A percentile compares a stretch with the other conserved stretches of the same genome.
phyloP scores from a whole-genome alignment of 768 basidiomycete species.

The Saitozyma sp. region DNA sequence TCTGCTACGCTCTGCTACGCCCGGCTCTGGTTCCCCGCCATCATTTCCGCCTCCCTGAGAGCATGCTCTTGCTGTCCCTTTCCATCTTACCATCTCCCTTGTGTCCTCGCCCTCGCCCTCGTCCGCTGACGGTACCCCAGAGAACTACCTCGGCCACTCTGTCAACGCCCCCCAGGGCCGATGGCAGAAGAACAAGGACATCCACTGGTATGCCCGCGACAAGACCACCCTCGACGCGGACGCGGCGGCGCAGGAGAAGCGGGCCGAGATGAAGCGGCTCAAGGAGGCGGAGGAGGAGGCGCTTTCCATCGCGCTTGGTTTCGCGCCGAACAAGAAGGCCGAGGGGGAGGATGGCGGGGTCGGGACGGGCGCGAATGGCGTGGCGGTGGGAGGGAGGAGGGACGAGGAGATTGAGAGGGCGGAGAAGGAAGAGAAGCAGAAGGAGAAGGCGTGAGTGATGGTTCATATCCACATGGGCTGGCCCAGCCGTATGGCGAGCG shows the following conservation, averaged over 20 bases:
- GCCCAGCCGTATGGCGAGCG: too few species aligned
- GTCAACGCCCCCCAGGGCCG: slow-evolving; percentile 92
- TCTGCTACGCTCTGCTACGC: too few species aligned
- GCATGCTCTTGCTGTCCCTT: neutral
- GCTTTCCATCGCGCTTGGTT: slow-evolving; percentile 69
- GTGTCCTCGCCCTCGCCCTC: too few species aligned
- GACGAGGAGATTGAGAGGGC: slow-evolving; percentile 43
- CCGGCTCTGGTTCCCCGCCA: too few species aligned
- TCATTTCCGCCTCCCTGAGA: neutral
- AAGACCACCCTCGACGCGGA: slow-evolving; percentile 51
- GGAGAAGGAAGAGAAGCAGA: slow-evolving; percentile 46
- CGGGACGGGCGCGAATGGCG: slow-evolving; percentile 37
- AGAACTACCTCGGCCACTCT: slow-evolving; percentile 94
- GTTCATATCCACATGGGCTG: too few species aligned
- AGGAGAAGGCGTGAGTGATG: slow-evolving; percentile 47
- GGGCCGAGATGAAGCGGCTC: slow-evolving; percentile 73
- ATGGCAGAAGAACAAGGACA: slow-evolving; percentile 97
- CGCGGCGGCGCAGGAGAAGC: slow-evolving; percentile 46
- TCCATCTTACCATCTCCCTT: neutral
- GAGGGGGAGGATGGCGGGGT: slow-evolving; percentile 15
- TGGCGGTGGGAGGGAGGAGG: slow-evolving; percentile 29
- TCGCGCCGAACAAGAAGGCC: slow-evolving; percentile 30
- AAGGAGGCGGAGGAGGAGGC: slow-evolving; percentile 91
- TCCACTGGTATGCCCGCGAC: slow-evolving; percentile 92
- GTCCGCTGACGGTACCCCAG: slow-evolving; percentile 15